Evolutionary conservation across 2,329 filamentous ascomycete species (phyloP).

Genomic region (Monilinia vaccinii-corymbosi): DNA sequence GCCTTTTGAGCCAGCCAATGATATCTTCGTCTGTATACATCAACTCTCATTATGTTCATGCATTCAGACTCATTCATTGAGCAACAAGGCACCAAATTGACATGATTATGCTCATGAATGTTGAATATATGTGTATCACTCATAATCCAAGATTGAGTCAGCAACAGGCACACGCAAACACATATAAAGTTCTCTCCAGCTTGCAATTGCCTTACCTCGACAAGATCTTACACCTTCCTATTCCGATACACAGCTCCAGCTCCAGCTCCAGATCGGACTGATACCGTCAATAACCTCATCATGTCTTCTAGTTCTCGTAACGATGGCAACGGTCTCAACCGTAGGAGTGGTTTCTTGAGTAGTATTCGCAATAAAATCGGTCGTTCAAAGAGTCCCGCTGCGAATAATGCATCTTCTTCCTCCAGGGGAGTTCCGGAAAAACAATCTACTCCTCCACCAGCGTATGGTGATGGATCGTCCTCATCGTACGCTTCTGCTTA

Average conservation of each 20-base stretch:
- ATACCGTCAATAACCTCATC: not conserved
- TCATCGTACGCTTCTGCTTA: not conserved
- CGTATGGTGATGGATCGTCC: too few species aligned
- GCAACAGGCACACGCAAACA: not conserved
- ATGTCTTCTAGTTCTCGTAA: not conserved
- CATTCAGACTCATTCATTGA: not conserved
- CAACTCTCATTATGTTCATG: not conserved
- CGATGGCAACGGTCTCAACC: not conserved
- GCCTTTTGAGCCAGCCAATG: not conserved
- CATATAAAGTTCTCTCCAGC: not conserved
- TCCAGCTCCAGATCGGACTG: not conserved
- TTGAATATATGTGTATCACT: not conserved
- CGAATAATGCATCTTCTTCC: not conserved
- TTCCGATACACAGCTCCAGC: not conserved
- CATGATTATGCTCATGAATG: not conserved
- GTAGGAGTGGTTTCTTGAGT: not conserved
- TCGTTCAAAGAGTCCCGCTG: not conserved
- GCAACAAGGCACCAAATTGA: not conserved
- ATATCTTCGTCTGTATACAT: not conserved
- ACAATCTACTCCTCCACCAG: too few species aligned
- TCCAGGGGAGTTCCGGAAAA: not conserved
- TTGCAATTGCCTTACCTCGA: not conserved
- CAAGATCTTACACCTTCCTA: not conserved
- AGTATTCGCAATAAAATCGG: not conserved
- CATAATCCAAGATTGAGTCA: not conserved